phyloP scores from a whole-genome alignment of 768 basidiomycete species.

The Agrocybe praecox region DNA sequence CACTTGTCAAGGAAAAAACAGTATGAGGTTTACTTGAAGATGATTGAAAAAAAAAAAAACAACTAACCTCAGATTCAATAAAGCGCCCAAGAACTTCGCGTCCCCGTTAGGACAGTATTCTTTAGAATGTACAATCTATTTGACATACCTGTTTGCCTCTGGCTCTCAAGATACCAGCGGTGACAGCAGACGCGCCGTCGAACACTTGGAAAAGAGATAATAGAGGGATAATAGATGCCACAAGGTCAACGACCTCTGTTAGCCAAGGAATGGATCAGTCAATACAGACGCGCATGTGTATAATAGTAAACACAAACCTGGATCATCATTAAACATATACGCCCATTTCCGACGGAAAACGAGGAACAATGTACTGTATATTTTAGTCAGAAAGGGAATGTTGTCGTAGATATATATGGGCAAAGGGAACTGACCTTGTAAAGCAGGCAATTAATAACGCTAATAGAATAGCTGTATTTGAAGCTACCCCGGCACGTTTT shows the following conservation, averaged over 20 bases:
- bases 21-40: not conserved
- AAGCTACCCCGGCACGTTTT: conserved; percentile 69
- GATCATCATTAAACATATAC: conserved; percentile 73
- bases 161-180: conserved; percentile 80
- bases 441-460: conserved; percentile 65
- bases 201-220: conserved; percentile 85
- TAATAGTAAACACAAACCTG: conserved; percentile 36
- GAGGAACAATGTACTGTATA: conserved; percentile 51
- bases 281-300: not conserved
- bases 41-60: not conserved
- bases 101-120: not conserved
- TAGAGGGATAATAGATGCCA: conserved; percentile 72
- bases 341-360: conserved; percentile 69
- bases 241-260: conserved; percentile 56
- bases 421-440: conserved; percentile 49
- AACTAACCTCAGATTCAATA: conserved; percentile 73
- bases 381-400: not conserved
- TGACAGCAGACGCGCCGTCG: conserved; percentile 72
- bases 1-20: conserved; percentile 31
- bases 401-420: not conserved
- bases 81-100: conserved; percentile 64
- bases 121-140: not conserved
- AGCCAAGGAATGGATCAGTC: not conserved
- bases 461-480: conserved; percentile 66
- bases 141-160: conserved; percentile 66